A percentile compares a stretch with the other conserved stretches of the same genome.
These are phyloP conservation scores for Macaranga tanarius DNA, from an alignment of 441 rosid genomes.

Conservation along the genomic window DNA sequence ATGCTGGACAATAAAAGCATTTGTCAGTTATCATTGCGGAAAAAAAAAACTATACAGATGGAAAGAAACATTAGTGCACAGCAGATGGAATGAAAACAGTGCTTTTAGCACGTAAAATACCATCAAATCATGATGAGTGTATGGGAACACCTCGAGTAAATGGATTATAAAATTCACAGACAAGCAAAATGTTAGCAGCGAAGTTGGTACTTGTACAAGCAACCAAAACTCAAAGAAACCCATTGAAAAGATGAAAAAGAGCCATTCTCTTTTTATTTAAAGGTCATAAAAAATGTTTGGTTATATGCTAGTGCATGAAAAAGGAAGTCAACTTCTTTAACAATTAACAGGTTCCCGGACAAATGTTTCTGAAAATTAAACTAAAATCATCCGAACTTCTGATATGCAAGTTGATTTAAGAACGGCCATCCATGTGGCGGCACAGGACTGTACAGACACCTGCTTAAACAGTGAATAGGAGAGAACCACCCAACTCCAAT, in stretches of 20 bases:
- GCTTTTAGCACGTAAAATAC: background rate
- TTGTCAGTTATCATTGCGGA: background rate
- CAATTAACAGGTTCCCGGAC: background rate
- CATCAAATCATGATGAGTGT: background rate
- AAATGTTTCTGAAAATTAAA: background rate
- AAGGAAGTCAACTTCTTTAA: background rate
- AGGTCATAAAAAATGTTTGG: background rate
- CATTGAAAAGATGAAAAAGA: background rate
- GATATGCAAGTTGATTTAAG: background rate
- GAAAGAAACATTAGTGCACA: background rate
- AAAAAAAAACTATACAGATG: background rate
- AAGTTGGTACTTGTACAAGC: background rate
- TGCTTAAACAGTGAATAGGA: background rate
- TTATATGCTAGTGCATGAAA: background rate
- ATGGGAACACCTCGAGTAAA: background rate
- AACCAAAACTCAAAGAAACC: background rate
- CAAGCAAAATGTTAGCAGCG: too few species aligned
- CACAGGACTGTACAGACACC: too few species aligned
- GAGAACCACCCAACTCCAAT: background rate
- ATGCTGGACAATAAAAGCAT: slow-evolving; percentile 40
- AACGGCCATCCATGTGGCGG: background rate
- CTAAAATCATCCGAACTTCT: background rate
- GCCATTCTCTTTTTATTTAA: background rate
- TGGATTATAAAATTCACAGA: background rate
- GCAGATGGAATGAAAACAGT: too few species aligned